Evolutionary conservation across 2,329 filamentous ascomycete genomes (phyloP).

Genomic region (Ophiostoma sp.): DNA sequence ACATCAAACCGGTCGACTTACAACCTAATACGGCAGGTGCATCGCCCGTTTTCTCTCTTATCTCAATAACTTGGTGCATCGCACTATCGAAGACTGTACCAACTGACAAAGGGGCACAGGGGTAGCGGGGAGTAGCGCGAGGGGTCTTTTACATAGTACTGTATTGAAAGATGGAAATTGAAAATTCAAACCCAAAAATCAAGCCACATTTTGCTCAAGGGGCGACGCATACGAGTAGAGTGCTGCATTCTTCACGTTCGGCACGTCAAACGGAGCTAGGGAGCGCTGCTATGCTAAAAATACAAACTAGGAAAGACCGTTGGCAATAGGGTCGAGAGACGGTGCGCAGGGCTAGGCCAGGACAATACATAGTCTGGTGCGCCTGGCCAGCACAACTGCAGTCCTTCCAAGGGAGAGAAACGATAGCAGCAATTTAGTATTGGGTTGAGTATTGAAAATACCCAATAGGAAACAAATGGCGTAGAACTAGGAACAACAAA

Average conservation of each 20-base stretch:
- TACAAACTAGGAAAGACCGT: background rate
- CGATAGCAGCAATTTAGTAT: background rate
- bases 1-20: background rate
- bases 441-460: slow-evolving; percentile 13
- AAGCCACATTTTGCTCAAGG: background rate
- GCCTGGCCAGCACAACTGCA: background rate
- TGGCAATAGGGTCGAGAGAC: background rate
- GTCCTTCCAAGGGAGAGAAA: background rate
- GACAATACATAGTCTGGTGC: background rate
- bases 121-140: background rate
- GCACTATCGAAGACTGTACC: background rate
- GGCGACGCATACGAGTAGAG: slow-evolving; percentile 7
- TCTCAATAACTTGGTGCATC: background rate
- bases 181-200: background rate
- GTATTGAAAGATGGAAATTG: background rate
- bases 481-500: slow-evolving; percentile 9
- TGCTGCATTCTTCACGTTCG: slow-evolving; percentile 5
- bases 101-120: slow-evolving; percentile 7
- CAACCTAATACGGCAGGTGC: background rate
- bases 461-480: slow-evolving; percentile 9
- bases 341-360: background rate
- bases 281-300: background rate
- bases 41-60: background rate
- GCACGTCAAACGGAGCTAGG: slow-evolving; percentile 3
- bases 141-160: background rate